Base-by-base conservation (phyloP, 345 rosid genomes). In the Zanthoxylum bungeanum region DNA sequence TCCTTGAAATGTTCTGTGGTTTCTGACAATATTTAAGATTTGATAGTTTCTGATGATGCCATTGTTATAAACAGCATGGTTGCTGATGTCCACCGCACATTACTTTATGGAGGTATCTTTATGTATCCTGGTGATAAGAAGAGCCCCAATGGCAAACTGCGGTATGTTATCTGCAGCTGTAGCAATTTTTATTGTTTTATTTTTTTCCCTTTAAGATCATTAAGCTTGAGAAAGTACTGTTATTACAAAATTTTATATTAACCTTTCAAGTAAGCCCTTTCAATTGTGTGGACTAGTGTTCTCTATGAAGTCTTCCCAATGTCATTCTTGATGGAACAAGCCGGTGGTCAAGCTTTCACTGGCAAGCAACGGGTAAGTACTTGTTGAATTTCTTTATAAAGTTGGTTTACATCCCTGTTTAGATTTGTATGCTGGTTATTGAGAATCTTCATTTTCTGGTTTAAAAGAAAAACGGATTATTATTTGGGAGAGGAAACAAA, bases 281-380 rank as follows among this genome's bases (percentile, higher is more conserved):
- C n/a, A n/a, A 22, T 19, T 77, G 27, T 71, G 64, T 63, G 74
- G 40, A 33, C 25, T 51, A 95, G 98, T 78, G 97, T 92, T 70
- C 82, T 95, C 64, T 95, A 95, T 71, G 99, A 92, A 88, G 98
- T 95, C 68, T 92, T 95, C 75, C 98, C 99, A 3, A 92, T 92
- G 99, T 84, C 99, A 2, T 95, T 92, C 80, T 81, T 92, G 86
- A 85, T 92, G 94, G 99, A 95, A 82, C 88, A 91, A 91, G 98
- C 98, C 0, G 98, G 98, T 67, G 99, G 99, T 59, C 98, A 91
- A 78, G 88, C 97, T 47, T 91, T 95, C 73, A 91, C 93, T 0
- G 99, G 99, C 72, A 84, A 84, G 89, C 76, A 83, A 78, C 85
- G 90, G 97, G 99, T 92, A 88, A 46, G 39, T 6, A 49, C 66